Percentiles rank a stretch among this genome's conserved stretches.
Evolutionary conservation across 768 basidiomycete genomes (phyloP).

Genomic region (Austroboletus eburneus): DNA sequence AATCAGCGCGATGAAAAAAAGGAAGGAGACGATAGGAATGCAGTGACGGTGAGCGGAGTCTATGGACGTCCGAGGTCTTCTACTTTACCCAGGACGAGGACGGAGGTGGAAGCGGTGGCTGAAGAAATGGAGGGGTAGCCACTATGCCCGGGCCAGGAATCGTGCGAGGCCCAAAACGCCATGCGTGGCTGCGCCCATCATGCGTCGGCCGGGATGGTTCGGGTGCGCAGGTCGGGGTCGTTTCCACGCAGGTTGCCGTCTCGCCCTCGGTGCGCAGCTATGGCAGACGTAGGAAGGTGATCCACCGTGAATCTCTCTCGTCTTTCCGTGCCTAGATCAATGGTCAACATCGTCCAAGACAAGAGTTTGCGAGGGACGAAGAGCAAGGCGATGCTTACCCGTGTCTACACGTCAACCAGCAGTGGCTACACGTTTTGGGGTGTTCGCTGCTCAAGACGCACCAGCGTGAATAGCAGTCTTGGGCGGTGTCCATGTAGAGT

Average conservation of each 20-base stretch:
- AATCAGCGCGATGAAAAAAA: background rate
- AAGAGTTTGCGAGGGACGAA: background rate
- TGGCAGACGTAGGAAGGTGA: slow-evolving; percentile 29
- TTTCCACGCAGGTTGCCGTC: slow-evolving; percentile 20
- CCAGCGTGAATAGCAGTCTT: slow-evolving; percentile 29
- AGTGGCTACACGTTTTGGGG: slow-evolving; percentile 19
- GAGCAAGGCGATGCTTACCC: slow-evolving; percentile 12
- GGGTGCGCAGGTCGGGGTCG: slow-evolving; percentile 15
- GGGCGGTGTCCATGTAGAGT: slow-evolving; percentile 28
- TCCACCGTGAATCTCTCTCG: slow-evolving; percentile 28
- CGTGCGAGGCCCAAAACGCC: slow-evolving; percentile 7
- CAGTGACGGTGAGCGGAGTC: no score
- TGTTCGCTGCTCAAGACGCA: slow-evolving; percentile 30
- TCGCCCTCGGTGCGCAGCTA: slow-evolving; percentile 18
- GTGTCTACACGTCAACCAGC: slow-evolving; percentile 29
- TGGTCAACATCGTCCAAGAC: background rate
- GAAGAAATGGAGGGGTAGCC: background rate
- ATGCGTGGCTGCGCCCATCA: slow-evolving; percentile 1
- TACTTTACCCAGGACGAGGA: background rate
- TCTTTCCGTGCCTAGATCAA: slow-evolving; percentile 26
- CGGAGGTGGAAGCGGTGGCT: background rate
- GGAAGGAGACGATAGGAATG: background rate
- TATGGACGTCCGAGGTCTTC: background rate
- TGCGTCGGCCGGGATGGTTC: background rate
- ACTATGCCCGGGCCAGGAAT: slow-evolving; percentile 11